These are phyloP conservation scores for Echium plantagineum DNA, from an alignment of 257 asterid genomes.

Conservation along the genomic window DNA sequence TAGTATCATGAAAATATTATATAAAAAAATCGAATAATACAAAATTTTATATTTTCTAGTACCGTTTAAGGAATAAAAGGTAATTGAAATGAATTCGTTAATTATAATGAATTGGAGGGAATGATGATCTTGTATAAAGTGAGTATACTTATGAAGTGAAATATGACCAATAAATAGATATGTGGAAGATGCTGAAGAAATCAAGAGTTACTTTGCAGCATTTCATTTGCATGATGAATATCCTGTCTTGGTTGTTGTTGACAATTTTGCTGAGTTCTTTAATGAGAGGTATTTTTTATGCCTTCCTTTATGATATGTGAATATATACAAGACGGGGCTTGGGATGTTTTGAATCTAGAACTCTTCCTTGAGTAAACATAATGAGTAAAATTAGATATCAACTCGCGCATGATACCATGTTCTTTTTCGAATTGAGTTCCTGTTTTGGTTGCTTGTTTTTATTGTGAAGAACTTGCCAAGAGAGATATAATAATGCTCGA, in stretches of 20 bases:
- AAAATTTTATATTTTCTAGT: too few species aligned
- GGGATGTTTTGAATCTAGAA: not conserved
- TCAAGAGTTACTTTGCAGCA: constrained; percentile 79
- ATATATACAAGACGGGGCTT: not conserved
- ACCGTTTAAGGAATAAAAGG: too few species aligned
- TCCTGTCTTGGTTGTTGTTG: constrained; percentile 56
- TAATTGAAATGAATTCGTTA: too few species aligned
- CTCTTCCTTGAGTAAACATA: not conserved
- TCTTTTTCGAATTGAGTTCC: not conserved
- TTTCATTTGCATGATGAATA: constrained; percentile 53
- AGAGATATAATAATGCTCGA: constrained; percentile 51
- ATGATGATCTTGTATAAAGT: not conserved
- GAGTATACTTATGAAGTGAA: too few species aligned
- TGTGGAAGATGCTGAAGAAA: constrained; percentile 69
- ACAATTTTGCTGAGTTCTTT: constrained; percentile 76
- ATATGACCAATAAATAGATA: constrained; percentile 31
- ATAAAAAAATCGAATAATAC: too few species aligned
- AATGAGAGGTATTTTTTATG: constrained; percentile 38
- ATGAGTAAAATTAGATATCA: not conserved
- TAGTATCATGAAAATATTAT: not conserved
- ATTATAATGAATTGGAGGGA: not conserved
- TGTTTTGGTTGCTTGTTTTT: not conserved
- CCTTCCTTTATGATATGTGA: not conserved
- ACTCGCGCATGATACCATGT: not conserved
- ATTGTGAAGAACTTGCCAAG: constrained; percentile 53